phyloP scores from a whole-genome alignment of 2,329 filamentous ascomycete genomes.

The Capronia americana region DNA sequence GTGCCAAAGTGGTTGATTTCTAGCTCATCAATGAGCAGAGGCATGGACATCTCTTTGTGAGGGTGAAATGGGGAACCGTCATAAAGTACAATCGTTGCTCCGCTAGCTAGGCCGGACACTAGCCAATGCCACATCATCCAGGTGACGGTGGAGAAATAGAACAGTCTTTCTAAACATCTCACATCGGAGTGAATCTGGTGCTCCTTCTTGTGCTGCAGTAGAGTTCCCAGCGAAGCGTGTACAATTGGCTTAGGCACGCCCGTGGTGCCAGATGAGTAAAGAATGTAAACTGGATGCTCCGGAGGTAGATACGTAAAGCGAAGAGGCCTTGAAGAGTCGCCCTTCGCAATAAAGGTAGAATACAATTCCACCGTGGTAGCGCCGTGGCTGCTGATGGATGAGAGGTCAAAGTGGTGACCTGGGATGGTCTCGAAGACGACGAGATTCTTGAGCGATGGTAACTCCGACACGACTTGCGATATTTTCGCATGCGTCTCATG shows the following conservation, averaged over 20 bases:
- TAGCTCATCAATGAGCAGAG: slow-evolving; percentile 78
- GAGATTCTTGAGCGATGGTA: slow-evolving; percentile 72
- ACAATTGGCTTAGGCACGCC: slow-evolving; percentile 89
- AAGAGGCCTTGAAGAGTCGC: slow-evolving; percentile 53
- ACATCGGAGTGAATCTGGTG: slow-evolving; percentile 87
- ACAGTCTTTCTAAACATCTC: slow-evolving; percentile 71
- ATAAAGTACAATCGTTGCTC: slow-evolving; percentile 84
- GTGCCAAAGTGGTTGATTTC: slow-evolving; percentile 93
- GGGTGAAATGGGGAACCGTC: slow-evolving; percentile 90
- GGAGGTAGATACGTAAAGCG: slow-evolving; percentile 79
- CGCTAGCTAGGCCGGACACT: slow-evolving; percentile 81
- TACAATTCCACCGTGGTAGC: slow-evolving; percentile 52
- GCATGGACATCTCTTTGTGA: slow-evolving; percentile 79
- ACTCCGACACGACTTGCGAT: slow-evolving; percentile 71
- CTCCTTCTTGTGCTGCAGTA: slow-evolving; percentile 97
- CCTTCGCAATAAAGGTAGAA: slow-evolving; percentile 54
- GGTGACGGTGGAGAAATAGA: slow-evolving; percentile 93
- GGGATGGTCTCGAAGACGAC: slow-evolving; percentile 75
- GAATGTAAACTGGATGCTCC: slow-evolving; percentile 88
- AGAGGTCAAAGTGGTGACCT: slow-evolving; percentile 47
- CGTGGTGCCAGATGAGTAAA: slow-evolving; percentile 93
- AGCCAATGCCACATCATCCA: slow-evolving; percentile 99
- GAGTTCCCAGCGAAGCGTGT: slow-evolving; percentile 85
- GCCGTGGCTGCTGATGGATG: slow-evolving; percentile 43
- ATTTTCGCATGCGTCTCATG: slow-evolving; percentile 84